Evolutionary conservation across 345 rosid species (phyloP).

Genomic region (Gossypium ekmanianum): DNA sequence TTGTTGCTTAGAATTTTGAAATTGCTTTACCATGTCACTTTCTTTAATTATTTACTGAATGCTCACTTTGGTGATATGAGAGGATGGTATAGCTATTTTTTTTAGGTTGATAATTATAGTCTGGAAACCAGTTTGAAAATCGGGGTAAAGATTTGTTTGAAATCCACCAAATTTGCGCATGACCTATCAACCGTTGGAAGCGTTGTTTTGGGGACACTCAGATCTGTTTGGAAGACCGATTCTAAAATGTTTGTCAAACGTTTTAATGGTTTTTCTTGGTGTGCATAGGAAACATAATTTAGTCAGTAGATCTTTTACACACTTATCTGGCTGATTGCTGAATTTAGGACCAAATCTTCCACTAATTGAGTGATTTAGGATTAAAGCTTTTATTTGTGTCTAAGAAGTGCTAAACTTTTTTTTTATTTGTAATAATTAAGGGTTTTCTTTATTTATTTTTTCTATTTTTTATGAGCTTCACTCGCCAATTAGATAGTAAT

Average conservation of each 20-base stretch:
- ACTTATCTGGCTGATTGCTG: not conserved
- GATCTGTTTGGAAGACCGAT: not conserved
- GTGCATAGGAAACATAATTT: not conserved
- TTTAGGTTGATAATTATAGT: not conserved
- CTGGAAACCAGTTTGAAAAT: not conserved
- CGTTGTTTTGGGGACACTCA: not conserved
- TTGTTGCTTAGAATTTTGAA: slow-evolving; percentile 2
- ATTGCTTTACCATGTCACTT: not conserved
- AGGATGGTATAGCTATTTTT: not conserved
- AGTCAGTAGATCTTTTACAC: not conserved
- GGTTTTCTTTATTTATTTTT: no score
- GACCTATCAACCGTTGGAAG: not conserved
- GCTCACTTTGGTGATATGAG: not conserved
- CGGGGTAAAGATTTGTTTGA: not conserved
- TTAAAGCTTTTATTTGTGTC: not conserved
- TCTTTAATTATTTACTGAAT: not conserved
- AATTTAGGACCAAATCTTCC: not conserved
- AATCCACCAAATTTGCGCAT: not conserved
- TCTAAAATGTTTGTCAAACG: not conserved
- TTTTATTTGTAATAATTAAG: no score
- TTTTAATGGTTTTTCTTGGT: not conserved
- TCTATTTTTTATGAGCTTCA: not conserved
- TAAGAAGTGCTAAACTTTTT: no score
- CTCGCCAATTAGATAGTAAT: not conserved
- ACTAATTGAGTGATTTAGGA: not conserved